These are phyloP conservation scores for Geranium brycei DNA, from an alignment of 345 rosid species.

Conservation along the genomic window DNA sequence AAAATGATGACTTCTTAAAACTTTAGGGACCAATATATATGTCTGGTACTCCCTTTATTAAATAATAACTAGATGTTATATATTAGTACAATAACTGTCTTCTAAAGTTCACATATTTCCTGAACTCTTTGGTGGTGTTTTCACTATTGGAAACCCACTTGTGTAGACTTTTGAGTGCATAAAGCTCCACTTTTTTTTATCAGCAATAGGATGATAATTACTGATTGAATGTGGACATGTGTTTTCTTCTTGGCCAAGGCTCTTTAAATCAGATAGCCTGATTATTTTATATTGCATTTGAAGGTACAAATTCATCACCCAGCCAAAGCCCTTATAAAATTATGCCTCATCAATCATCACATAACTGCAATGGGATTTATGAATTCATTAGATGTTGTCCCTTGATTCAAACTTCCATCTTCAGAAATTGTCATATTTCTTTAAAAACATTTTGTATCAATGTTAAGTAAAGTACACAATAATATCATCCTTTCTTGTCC, in stretches of 20 bases:
- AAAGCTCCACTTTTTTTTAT: too few species aligned
- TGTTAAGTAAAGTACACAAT: too few species aligned
- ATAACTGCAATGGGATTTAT: neutral
- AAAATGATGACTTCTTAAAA: too few species aligned
- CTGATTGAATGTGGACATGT: too few species aligned
- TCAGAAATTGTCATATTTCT: neutral
- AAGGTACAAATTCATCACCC: neutral
- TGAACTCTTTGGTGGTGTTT: neutral
- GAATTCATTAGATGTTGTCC: too few species aligned
- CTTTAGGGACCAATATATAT: too few species aligned
- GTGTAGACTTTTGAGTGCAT: neutral
- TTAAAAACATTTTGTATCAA: too few species aligned
- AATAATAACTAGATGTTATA: neutral
- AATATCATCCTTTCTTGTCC: neutral
- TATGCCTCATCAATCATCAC: neutral
- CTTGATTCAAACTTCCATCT: too few species aligned
- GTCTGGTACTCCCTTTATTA: too few species aligned
- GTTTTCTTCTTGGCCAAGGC: too few species aligned
- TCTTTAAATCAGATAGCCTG: neutral
- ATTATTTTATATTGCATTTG: neutral
- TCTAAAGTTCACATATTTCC: neutral
- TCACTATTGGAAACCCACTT: neutral
- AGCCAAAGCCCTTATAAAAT: neutral
- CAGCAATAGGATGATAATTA: too few species aligned
- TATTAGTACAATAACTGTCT: neutral